Base-by-base conservation (phyloP, 805 yeast species). In the Candida hispaniensis region DNA sequence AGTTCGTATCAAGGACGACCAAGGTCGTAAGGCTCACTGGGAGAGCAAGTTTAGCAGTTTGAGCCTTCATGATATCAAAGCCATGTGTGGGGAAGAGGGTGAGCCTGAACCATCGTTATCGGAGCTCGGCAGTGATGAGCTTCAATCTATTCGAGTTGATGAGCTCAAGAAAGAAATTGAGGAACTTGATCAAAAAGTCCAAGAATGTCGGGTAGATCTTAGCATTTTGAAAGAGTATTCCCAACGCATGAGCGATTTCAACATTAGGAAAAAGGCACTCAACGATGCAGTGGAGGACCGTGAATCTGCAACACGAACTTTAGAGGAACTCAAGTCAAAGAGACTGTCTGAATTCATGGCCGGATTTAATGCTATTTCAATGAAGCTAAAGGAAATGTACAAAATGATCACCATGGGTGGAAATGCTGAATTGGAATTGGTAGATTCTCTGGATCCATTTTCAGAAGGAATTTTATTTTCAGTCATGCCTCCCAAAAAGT, bases 391-490 rank as follows among this genome's bases (percentile, higher is more conserved):
- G 54, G 95, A 83, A 49, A 86, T 91, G 97, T 91, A 91, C 50
- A 93, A 86, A 51, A 81, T 91, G 93, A 91, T 91, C 42, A 91
- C 98, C 1, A 85, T 88, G 93, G 98, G 98, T 16, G 99, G 99
- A 19, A 91, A 88, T 61, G 99, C 99, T 0, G 98, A 91, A 55
- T 65, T 91, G 20, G 99, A 91, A 55, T 66, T 88, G 27, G 96
- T 85, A 12, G 98, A 91, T 52, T 79, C 93, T 42, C 67, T 88
- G 52, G 97, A 91, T 58, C 98, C 98, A n/a, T 91, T 91, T 50
- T 75, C 94, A 1, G 98, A 91, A 59, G 99, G 99, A 18, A 86
- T 91, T 22, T 61, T 86, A 25, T 91, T 91, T 56, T 80, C 94
- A 56, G 98, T 91, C 5, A 91, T 91, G 98, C 99, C 99, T 2